phyloP scores from a whole-genome alignment of 2,329 filamentous ascomycete species.

The Verticillium longisporum region DNA sequence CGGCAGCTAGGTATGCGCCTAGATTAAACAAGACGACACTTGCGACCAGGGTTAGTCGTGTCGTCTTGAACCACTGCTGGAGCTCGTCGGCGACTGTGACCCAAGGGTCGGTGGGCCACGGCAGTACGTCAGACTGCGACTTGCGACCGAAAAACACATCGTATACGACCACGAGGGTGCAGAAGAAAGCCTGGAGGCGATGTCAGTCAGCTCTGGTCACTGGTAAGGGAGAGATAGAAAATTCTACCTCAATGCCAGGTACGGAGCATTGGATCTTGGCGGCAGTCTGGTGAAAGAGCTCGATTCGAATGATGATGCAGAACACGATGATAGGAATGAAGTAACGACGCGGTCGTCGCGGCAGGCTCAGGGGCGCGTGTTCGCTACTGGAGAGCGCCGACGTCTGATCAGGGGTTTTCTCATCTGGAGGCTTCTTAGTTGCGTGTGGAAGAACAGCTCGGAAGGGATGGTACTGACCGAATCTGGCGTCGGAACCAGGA shows the following conservation, averaged over 20 bases:
- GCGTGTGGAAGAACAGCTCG: constrained; percentile 13
- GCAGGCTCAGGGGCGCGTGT: constrained; percentile 19
- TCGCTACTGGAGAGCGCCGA: constrained; percentile 1
- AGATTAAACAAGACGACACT: constrained; percentile 31
- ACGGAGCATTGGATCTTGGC: constrained; percentile 42
- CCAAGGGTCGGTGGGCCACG: constrained; percentile 36
- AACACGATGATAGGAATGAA: constrained; percentile 36
- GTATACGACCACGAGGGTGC: constrained; percentile 34
- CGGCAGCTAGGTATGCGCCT: constrained; percentile 33
- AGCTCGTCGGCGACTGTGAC: constrained; percentile 41
- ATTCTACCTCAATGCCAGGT: constrained; percentile 38
- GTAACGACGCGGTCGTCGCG: constrained; percentile 38
- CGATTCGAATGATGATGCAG: constrained; percentile 39
- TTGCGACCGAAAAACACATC: constrained; percentile 32
- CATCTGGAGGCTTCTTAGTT: constrained; percentile 2
- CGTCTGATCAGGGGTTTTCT: neutral
- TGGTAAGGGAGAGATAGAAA: neutral
- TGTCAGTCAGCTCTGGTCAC: too few relatives aligned
- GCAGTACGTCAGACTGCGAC: constrained; percentile 11
- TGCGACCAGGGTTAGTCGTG: constrained; percentile 28
- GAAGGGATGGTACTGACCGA: neutral
- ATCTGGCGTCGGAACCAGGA: constrained; percentile 36
- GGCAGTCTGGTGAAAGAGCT: constrained; percentile 38
- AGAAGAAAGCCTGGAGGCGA: constrained; percentile 36
- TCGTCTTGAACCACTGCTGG: constrained; percentile 36